Evolutionary conservation across 805 yeast species (phyloP), one percentile per base, ranked within the genome.

Genomic region (Candida cerambycidarum): DNA sequence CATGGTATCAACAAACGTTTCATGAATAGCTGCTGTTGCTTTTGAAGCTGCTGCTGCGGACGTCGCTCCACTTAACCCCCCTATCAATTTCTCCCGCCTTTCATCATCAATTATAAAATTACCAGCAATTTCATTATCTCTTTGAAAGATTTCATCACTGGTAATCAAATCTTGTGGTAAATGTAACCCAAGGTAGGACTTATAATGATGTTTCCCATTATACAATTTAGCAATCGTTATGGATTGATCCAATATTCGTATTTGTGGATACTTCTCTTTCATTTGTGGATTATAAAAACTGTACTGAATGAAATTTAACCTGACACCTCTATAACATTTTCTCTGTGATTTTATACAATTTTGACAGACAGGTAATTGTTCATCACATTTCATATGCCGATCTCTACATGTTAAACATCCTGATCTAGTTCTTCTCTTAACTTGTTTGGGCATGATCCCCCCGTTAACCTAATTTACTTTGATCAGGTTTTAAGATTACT

Each of bases 381-480:
- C 84, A 54, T 82, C 86, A 59, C 87, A 82, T 54, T 80, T 82
- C 67, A 81, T 78, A 58, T 82, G 82, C 33, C 86, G 69, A 45
- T 79, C 78, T 41, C 86, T 75, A 53, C 87, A 82, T 9, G 82
- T 79, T 39, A 76, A 59, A 54, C 85, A 79, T 12, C 85, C 85
- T 8, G 72, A 66, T 39, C 75, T 57, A 10, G 74, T 67, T 50
- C 75, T 57, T 43, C 63, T 51, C 44, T 67, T 68, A 2, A 46
- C 38, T 11, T 41, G 38, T 36, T 44, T 46, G 37, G 40, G 18
- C 44, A 41, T 38, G 8, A 6, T 25, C 29, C 38, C 38, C 38
- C 21, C 31, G 5, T 28, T 5, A 28, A 28, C 29, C 11, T 25
- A 21, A 28, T 12, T 8, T 5, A 4, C 13, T 30, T 30, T 6